Conservation (phyloP, 1,284 basidiomycete genomes). For the Afroboletus lepidellus region DNA sequence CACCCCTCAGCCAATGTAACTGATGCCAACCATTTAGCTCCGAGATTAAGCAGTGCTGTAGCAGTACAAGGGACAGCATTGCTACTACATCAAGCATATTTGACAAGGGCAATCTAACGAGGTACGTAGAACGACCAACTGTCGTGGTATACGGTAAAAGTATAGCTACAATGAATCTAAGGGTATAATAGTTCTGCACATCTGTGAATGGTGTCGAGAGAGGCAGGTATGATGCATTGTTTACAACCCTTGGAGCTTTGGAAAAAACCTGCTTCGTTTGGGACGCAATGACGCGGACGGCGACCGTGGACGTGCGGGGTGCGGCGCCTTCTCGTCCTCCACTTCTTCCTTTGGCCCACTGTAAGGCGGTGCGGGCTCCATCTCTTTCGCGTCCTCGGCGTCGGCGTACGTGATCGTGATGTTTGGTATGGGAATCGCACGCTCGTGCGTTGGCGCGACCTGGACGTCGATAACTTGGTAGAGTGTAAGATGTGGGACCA, state of each 20-base stretch:
- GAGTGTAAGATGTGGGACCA: constrained; percentile 43
- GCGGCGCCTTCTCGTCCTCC: constrained; percentile 18
- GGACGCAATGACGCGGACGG: neutral
- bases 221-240: neutral
- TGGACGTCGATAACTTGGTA: constrained; percentile 57
- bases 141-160: neutral
- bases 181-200: neutral
- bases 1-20: too few species aligned
- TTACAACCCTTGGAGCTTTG: constrained; percentile 12
- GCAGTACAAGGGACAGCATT: too few species aligned
- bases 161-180: neutral
- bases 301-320: constrained; percentile 1
- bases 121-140: neutral
- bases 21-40: too few species aligned
- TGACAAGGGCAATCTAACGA: neutral
- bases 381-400: neutral
- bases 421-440: constrained; percentile 8
- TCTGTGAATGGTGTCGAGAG: neutral
- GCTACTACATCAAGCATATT: neutral
- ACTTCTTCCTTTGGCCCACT: neutral
- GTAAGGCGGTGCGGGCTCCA: constrained; percentile 22
- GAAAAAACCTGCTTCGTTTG: constrained; percentile 25
- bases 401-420: constrained; percentile 25
- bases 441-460: constrained; percentile 22
- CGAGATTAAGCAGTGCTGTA: too few species aligned